These are phyloP conservation scores for Citrullus amarus DNA, from an alignment of 306 rosid genomes.

Conservation along the genomic window DNA sequence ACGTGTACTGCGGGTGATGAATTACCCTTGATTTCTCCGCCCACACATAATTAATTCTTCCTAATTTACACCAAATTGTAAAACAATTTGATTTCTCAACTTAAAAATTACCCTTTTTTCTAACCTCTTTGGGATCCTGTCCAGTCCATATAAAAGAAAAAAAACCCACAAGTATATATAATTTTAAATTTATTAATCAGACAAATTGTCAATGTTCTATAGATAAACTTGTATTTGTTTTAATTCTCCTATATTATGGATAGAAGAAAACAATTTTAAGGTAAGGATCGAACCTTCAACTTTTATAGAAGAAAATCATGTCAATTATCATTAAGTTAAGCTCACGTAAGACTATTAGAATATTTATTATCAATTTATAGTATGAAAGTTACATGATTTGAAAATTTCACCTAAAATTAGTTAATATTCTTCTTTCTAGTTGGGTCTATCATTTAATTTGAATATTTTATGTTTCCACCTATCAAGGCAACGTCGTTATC, in stretches of 20 bases:
- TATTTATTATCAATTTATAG: not conserved
- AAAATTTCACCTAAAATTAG: not conserved
- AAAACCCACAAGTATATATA: no score
- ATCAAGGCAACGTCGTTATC: not conserved
- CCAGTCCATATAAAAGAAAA: not conserved
- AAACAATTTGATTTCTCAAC: not conserved
- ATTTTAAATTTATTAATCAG: no score
- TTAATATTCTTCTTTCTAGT: not conserved
- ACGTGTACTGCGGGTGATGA: slow-evolving; percentile 22
- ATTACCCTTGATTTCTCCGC: not conserved
- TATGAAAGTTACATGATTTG: not conserved
- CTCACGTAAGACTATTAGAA: no score
- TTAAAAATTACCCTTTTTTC: not conserved
- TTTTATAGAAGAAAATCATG: no score
- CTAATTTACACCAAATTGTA: not conserved
- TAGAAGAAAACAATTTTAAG: no score
- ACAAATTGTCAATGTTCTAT: no score
- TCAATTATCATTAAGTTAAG: no score
- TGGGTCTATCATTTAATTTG: not conserved
- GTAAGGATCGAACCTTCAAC: no score
- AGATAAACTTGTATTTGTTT: no score
- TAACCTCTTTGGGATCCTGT: not conserved
- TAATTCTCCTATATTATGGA: no score
- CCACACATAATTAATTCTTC: not conserved
- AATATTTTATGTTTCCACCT: not conserved